Base-by-base conservation (phyloP, 2,329 filamentous ascomycete genomes). In the Neocatenulostroma microsporum region DNA sequence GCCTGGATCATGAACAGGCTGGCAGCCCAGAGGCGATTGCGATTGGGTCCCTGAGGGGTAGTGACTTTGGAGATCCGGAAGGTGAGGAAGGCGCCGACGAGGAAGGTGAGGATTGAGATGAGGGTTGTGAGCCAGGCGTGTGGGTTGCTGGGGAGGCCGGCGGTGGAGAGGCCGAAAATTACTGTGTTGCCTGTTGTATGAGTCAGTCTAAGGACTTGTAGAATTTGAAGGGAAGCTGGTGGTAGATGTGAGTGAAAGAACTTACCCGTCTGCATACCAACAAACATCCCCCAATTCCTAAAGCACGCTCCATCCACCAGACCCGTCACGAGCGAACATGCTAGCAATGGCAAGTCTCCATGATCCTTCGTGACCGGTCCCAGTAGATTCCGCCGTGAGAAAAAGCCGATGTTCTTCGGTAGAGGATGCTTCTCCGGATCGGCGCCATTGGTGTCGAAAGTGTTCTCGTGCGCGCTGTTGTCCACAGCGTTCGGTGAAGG, bases 101-200 rank as follows among this genome's bases (percentile, higher is more conserved):
- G 62, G 58, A 77, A 77, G 44, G 66, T 63, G 39, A 50, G 55
- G 44, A 76, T 72, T 36, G 74, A 77, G 42, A 67, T 59, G 14
- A 72, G 61, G 2, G 70, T 71, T 40, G 67, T 71, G 34, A 70
- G 58, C 72, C 69, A 76, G 37, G 69, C 73, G 37, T 63, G 63
- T 3, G 71, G 70, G 40, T 72, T 58, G 12, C 61, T 62, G 14
- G 62, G 73, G 30, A 75, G 71, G 20, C 59, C 57, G 3, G 73
- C 68, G 10, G 73, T 69, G 37, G 74, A 74, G 15, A 80, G 70
- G 13, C 72, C 74, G 25, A 80, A 64, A 58, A 79, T 78, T 48
- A 80, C 70, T 8, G 76, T 79, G 57, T 80, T 80, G 25, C 75
- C 74, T 63, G 60, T 11, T 8, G 5, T n/a, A n/a, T n/a, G n/a